Conservation (phyloP, 345 rosid genomes). For the Citrus glauca region DNA sequence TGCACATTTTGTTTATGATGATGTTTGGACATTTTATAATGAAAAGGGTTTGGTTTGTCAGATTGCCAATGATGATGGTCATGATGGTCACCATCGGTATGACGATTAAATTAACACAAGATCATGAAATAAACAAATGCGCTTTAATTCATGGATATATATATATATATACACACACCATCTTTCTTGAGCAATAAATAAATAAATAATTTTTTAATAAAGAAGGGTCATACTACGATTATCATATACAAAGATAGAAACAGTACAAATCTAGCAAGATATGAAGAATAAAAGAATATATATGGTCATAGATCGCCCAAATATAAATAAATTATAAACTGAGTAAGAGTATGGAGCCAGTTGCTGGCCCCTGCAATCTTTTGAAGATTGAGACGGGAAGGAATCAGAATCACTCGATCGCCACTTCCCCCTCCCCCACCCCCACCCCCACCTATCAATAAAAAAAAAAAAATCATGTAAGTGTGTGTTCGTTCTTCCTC, state of each 20-base stretch:
- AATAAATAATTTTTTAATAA: background rate
- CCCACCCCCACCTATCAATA: too few relatives aligned
- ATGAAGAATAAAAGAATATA: slow-evolving; percentile 31
- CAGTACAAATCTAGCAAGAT: slow-evolving; percentile 11
- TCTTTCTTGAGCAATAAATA: slow-evolving; percentile 5
- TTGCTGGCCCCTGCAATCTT: slow-evolving; percentile 15
- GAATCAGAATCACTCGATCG: slow-evolving; percentile 1
- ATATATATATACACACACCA: slow-evolving; percentile 8
- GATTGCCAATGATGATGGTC: slow-evolving; percentile 43
- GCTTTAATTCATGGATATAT: background rate
- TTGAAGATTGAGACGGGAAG: slow-evolving; percentile 11
- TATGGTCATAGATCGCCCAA: slow-evolving; percentile 2
- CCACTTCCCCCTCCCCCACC: too few relatives aligned
- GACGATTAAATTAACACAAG: slow-evolving; percentile 7
- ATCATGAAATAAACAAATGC: slow-evolving; percentile 18
- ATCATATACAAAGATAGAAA: background rate
- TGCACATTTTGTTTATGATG: background rate
- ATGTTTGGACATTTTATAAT: background rate
- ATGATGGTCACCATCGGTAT: slow-evolving; percentile 24
- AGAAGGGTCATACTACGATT: background rate
- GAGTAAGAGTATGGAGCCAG: background rate
- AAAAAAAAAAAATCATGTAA: too few relatives aligned
- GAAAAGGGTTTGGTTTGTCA: slow-evolving; percentile 25
- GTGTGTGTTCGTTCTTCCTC: background rate
- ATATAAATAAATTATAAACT: slow-evolving; percentile 11